These are phyloP conservation scores for Physaria fendleri DNA, from an alignment of 345 rosid species.

Conservation along the genomic window DNA sequence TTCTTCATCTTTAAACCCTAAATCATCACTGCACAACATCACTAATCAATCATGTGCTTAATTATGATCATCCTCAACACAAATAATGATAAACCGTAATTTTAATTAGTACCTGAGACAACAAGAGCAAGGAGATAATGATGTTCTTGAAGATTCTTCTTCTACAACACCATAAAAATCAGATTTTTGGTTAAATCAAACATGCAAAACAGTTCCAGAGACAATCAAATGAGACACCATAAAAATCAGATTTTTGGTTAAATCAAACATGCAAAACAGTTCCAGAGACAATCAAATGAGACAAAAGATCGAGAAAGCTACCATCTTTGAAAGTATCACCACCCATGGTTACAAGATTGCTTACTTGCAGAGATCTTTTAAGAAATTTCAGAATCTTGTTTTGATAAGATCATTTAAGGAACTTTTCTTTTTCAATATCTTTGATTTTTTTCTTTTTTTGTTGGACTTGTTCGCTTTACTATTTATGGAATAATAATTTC, in stretches of 20 bases:
- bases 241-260: background rate
- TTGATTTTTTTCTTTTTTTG: background rate
- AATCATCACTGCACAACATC: slow-evolving; percentile 8
- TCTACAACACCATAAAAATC: slow-evolving; percentile 13
- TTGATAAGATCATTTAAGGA: background rate
- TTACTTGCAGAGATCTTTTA: background rate
- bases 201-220: slow-evolving; percentile 6
- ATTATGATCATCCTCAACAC: background rate
- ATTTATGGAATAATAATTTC: background rate
- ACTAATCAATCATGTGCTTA: background rate
- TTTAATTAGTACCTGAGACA: slow-evolving; percentile 22
- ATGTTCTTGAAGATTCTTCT: slow-evolving; percentile 18
- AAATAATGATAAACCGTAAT: background rate
- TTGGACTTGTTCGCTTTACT: background rate
- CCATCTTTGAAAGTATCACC: slow-evolving; percentile 20
- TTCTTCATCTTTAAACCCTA: slow-evolving; percentile 16
- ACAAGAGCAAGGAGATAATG: slow-evolving; percentile 9
- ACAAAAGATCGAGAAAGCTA: background rate
- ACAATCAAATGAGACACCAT: background rate
- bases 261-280: slow-evolving; percentile 12
- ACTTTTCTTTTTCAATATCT: background rate
- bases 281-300: background rate
- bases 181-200: background rate
- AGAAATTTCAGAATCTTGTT: background rate
- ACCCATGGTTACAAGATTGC: slow-evolving; percentile 10